Evolutionary conservation across 2,329 filamentous ascomycete genomes (phyloP), one percentile per base, ranked within the genome.

Genomic region (Arthroderma uncinatum): DNA sequence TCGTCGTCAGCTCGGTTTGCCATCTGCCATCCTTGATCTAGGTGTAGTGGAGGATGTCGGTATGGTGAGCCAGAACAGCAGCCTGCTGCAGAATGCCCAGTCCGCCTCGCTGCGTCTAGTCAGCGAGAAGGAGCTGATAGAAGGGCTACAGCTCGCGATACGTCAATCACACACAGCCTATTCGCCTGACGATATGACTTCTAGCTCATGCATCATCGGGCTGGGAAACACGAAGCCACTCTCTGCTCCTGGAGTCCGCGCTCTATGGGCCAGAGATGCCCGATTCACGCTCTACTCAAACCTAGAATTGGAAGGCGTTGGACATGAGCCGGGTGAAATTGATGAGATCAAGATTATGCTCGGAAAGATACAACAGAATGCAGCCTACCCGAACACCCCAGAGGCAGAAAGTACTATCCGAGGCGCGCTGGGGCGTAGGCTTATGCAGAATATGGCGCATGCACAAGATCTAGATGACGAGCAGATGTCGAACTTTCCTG

Each of bases 341-440:
- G 28, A 34, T 14, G 28, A 36, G 12, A 10, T 55, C 23, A 37
- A 42, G 40, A 12, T 9, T 4, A 12, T 55, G 12, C 39, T 55
- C 14, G 19, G n/a, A 10, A 23, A 9, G 16, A 44, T 44, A 2
- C 36, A 39, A 34, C 54, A 44, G 25, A 44, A 44, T 19, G 21
- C 39, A 28, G n/a, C 54, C 3, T 34, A 42, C 40, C 39, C 47
- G 30, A 42, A 47, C 9, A 42, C 23, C 12, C 23, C 6, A 10
- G 54, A 55, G 8, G 25, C 37, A 9, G 33, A 44, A 12, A 9
- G 10, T 9, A 28, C 21, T 9, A 14, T 44, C 21, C 12, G 19
- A 5, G 19, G 9, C 23, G n/a, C 9, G 23, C 14, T 74, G 1
- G 62, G 60, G 54, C 36, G 28, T 44, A 19, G 55, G 52, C 30